Base-by-base conservation (phyloP, 345 rosid genomes). In the Rhizophora mangle region DNA sequence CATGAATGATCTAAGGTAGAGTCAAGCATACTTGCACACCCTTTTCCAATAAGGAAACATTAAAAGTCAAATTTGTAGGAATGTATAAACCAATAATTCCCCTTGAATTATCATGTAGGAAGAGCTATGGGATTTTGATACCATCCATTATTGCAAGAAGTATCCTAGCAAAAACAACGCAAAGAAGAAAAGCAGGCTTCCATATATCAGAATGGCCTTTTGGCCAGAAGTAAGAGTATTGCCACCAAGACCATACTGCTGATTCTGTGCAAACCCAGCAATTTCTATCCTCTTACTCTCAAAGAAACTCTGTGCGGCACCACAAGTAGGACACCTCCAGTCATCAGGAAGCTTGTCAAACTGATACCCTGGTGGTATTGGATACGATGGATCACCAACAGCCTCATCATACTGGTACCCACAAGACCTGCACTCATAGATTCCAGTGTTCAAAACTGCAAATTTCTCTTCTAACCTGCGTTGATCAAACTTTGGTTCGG, bases 201-300 rank as follows among this genome's bases (percentile, higher is more conserved):
- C 99, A 73, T 86, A 95, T 68, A 95, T 95, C 71, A 95, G 74
- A 56, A 82, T n/a, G 46, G 97, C 83, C 73, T 92, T 95, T 76
- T 92, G 96, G 5, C 96, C 96, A 68, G 96, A 85, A 68, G 99
- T 95, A 29, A 95, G 90, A 20, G 97, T 18, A 74, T 95, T 95
- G 18, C 89, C 97, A 66, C 97, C 99, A 20, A 90, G 57, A 0
- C 99, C 99, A 73, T 66, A 90, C 63, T 90, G 97, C 72, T 90
- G 99, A 68, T 95, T 95, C 92, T 92, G 85, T 8, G 97, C 99
- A 77, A 95, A 95, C 29, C 96, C 99, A 13, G 99, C 97, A 72
- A 95, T 92, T 82, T 95, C 99, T 60, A 95, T 96, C 74, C 96
- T 87, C 83, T 90, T 90, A 63, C 97, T 92, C 82, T 80, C 85